phyloP scores from a whole-genome alignment of 805 yeast genomes.

The Candida saitoana region DNA sequence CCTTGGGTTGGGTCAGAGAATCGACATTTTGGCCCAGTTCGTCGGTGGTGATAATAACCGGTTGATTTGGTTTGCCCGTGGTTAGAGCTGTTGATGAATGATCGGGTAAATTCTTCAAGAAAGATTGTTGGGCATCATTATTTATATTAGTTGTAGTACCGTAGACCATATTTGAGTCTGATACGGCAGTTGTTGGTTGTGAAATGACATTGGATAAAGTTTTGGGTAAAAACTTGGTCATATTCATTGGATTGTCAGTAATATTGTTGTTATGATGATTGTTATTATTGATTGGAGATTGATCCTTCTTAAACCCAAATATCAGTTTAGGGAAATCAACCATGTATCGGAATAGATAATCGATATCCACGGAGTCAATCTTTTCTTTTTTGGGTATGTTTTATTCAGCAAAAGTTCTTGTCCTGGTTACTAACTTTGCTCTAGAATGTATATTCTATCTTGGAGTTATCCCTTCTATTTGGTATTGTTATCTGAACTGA shows the following conservation, averaged over 20 bases:
- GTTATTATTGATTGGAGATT: slow-evolving; percentile 6
- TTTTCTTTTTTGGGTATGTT: too few species aligned
- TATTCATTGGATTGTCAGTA: slow-evolving; percentile 6
- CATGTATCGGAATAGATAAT: slow-evolving; percentile 19
- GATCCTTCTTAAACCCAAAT: slow-evolving; percentile 27
- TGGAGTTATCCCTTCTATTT: not conserved
- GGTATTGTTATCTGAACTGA: not conserved
- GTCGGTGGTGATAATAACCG: slow-evolving; percentile 37
- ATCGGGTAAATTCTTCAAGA: slow-evolving; percentile 4
- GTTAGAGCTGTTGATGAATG: slow-evolving; percentile 2
- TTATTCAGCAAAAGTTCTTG: too few species aligned
- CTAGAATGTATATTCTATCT: not conserved
- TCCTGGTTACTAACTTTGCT: not conserved
- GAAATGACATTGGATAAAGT: slow-evolving; percentile 25
- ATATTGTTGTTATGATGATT: not conserved
- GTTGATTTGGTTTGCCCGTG: slow-evolving; percentile 10
- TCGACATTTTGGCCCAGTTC: slow-evolving; percentile 34
- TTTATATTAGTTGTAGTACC: slow-evolving; percentile 47
- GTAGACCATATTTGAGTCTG: slow-evolving; percentile 58
- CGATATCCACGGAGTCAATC: not conserved
- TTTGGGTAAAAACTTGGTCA: slow-evolving; percentile 30
- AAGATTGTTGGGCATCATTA: slow-evolving; percentile 13
- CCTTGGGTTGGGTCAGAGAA: slow-evolving; percentile 54
- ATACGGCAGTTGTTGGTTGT: slow-evolving; percentile 67
- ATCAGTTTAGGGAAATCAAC: slow-evolving; percentile 45